Percentiles rank a stretch among this genome's conserved stretches.
phyloP scores from a whole-genome alignment of 2,329 filamentous ascomycete genomes.

The Fusarium stilboides region DNA sequence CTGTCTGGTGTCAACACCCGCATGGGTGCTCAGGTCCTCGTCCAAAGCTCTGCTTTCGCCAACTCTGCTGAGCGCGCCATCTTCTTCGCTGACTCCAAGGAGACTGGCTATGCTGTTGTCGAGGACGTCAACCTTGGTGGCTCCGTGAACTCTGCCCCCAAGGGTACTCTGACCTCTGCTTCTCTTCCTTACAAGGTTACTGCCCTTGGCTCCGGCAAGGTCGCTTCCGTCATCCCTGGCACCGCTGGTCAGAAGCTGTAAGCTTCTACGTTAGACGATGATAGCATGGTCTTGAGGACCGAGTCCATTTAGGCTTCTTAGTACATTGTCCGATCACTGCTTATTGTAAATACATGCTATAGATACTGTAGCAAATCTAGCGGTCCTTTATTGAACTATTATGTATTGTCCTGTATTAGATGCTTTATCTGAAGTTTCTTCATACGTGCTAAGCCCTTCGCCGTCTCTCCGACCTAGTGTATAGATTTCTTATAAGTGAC shows the following conservation, averaged over 20 bases:
- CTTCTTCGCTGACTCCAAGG: slow-evolving; percentile 59
- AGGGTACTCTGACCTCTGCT: slow-evolving; percentile 66
- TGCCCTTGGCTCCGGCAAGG: slow-evolving; percentile 61
- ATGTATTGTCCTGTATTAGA: too few species aligned
- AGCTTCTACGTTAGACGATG: neutral
- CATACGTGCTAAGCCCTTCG: too few species aligned
- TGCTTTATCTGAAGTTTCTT: too few species aligned
- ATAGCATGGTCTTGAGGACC: neutral
- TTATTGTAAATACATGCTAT: slow-evolving; percentile 10
- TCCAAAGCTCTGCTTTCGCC: slow-evolving; percentile 69
- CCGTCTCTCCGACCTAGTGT: too few species aligned
- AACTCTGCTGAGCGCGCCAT: slow-evolving; percentile 55
- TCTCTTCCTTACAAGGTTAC: slow-evolving; percentile 66
- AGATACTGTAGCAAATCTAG: neutral
- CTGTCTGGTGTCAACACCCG: slow-evolving; percentile 68
- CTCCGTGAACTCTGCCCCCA: slow-evolving; percentile 57
- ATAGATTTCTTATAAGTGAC: too few species aligned
- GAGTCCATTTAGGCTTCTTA: neutral
- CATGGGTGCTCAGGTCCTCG: slow-evolving; percentile 68
- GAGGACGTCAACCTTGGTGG: slow-evolving; percentile 61
- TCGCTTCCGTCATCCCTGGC: slow-evolving; percentile 59
- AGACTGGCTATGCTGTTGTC: slow-evolving; percentile 60
- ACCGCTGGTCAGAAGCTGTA: slow-evolving; percentile 57
- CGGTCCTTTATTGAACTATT: neutral
- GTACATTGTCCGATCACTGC: neutral